phyloP scores from a whole-genome alignment of 257 asterid species.

The Solanum etuberosum region DNA sequence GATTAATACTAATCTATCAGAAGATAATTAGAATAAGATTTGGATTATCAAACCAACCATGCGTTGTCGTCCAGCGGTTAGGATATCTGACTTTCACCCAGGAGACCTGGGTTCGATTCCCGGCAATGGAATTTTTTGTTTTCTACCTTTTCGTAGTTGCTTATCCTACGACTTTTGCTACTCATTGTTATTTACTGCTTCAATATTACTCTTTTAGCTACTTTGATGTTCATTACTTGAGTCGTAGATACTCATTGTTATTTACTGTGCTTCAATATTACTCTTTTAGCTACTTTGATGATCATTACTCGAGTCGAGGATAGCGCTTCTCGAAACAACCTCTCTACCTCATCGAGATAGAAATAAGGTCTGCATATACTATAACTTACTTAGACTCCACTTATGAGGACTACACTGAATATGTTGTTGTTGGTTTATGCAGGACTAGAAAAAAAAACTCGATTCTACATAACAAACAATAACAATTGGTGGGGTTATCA shows the following conservation, averaged over 20 bases:
- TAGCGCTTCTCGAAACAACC: neutral
- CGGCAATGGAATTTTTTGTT: slow-evolving; percentile 48
- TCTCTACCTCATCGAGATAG: neutral
- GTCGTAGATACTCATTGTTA: no score
- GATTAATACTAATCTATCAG: neutral
- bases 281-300: neutral
- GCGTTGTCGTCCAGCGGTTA: slow-evolving; percentile 90
- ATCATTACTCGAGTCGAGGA: neutral
- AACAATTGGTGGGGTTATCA: neutral
- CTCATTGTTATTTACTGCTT: no score
- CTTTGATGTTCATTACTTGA: no score
- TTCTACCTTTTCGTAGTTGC: neutral
- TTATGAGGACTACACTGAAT: neutral
- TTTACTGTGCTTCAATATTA: no score
- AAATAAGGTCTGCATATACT: neutral
- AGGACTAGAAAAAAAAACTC: neutral
- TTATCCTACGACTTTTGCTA: no score
- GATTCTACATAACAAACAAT: neutral
- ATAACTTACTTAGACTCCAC: neutral
- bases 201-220: no score
- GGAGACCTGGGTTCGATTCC: slow-evolving; percentile 98
- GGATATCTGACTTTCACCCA: slow-evolving; percentile 98
- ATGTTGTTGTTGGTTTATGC: neutral
- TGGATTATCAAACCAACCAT: neutral
- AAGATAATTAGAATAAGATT: no score